A percentile compares a stretch with the other conserved stretches of the same genome.
Evolutionary conservation across 495 filamentous ascomycete genomes (phyloP).

Genomic region (Penicillium coffeae): DNA sequence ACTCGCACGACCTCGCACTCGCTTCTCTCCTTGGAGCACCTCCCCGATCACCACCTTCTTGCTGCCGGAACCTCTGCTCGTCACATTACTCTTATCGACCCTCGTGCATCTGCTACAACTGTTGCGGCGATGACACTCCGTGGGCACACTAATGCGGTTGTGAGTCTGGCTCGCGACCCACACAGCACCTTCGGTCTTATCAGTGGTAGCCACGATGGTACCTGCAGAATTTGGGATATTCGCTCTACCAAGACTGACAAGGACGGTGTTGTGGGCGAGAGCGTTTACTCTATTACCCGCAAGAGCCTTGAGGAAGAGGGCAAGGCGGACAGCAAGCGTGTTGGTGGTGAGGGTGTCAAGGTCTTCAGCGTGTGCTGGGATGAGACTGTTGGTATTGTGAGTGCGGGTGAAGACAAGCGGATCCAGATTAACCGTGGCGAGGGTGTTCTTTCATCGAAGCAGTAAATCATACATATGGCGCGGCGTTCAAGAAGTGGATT

Average conservation of each 20-base stretch:
- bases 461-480: slow-evolving; percentile 32
- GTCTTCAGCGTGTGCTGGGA: slow-evolving; percentile 93
- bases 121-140: slow-evolving; percentile 82
- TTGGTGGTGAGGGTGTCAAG: slow-evolving; percentile 75
- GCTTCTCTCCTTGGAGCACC: slow-evolving; percentile 67
- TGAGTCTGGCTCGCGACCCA: slow-evolving; percentile 64
- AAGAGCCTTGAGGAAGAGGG: slow-evolving; percentile 56
- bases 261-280: slow-evolving; percentile 66
- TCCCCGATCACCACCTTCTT: slow-evolving; percentile 65
- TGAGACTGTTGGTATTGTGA: slow-evolving; percentile 77
- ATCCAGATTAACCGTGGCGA: slow-evolving; percentile 82
- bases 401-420: slow-evolving; percentile 84
- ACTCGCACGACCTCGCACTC: slow-evolving; percentile 78
- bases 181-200: slow-evolving; percentile 75
- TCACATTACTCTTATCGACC: slow-evolving; percentile 86
- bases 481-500: slow-evolving; percentile 32
- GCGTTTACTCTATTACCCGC: slow-evolving; percentile 75
- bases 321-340: slow-evolving; percentile 46
- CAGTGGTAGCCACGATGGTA: slow-evolving; percentile 83
- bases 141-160: slow-evolving; percentile 83
- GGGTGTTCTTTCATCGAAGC: slow-evolving; percentile 37
- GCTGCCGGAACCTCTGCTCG: slow-evolving; percentile 83
- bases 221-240: slow-evolving; percentile 89
- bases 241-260: slow-evolving; percentile 65
- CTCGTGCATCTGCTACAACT: slow-evolving; percentile 65